Evolutionary conservation across 83 land plant genomes (phyloP), one percentile per base, ranked within the genome.

Genomic region (Picea abies): DNA sequence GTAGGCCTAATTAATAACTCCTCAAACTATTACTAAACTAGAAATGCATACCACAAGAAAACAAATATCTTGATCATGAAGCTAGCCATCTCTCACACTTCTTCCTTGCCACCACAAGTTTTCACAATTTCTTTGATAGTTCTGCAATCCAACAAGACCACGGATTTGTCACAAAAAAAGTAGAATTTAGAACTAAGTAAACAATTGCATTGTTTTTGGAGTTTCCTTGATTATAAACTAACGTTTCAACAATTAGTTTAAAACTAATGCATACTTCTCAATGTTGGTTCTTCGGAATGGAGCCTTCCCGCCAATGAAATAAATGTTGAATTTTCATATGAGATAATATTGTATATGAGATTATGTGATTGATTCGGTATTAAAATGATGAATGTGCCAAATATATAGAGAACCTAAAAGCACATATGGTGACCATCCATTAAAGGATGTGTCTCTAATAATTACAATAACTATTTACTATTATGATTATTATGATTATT

Each of bases 121-220:
- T 92, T 95, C 47, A 90, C 93, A 35, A 96, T 94, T 25, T 96
- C 96, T 52, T 84, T 90, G 76, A 90, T 83, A 78, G 90, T 89
- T 83, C 92, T 92, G 91, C 39, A 29, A 62, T 52, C 41, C 26
- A 35, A 78, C 29, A 37, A 26, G 29, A 19, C 16, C 10, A 35
- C 7, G 17, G 37, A 78, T 49, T 60, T 23, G 32, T 29, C 32
- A 29, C 32, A 29, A 29, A 29, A 29, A 29, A 0, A 60, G 25
- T 17, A 26, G 52, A 61, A 2, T 8, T 20, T 15, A 58, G 41
- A 22, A 79, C 32, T 29, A 29, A 20, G 39, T 16, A 69, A 32
- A 15, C 37, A 69, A 32, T 32, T 5, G 41, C 41, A 69, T 17
- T 69, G 20, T 15, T 29, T 69, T 25, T 29, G 4, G 15, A 67